Evolutionary conservation across 1,284 basidiomycete species (phyloP), one percentile per base, ranked within the genome.

Genomic region (Sporisorium sorghi): DNA sequence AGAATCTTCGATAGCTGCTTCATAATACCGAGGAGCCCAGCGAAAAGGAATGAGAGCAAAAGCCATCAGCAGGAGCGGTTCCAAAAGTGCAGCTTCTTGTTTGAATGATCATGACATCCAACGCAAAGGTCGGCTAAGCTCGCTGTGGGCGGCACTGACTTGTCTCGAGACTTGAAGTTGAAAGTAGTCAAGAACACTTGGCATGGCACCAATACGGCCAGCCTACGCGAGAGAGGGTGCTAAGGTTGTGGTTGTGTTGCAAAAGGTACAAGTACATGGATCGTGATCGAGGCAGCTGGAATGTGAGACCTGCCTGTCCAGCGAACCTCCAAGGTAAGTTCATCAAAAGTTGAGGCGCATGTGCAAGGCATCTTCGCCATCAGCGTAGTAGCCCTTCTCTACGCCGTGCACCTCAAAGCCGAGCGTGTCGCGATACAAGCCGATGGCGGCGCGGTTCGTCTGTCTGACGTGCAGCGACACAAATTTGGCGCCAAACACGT

Each of bases 381-480:
- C 83, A 24, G 83, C 83, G 51, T 84, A 84, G 68, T 84, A 84
- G 15, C 78, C 81, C 43, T 76, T 70, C 42, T 84, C 83, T 6
- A 81, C 70, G 35, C 77, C 81, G 33, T 80, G 77, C 5, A 83
- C 80, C 55, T 78, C 62, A 55, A 83, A 84, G 30, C 82, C 82
- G n/a, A 84, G 75, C 39, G 81, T 76, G 33, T 83, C 76, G 35
- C 80, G 69, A 44, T 84, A 84, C 26, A 84, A 64, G 14, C 78
- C 75, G 32, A 84, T 83, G n/a, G 83, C 83, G 11, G 83, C 82
- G 9, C 83, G 76, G 56, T 84, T 84, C 21, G 83, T 82, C 56
- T 83, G 68, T 40, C 83, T 67, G 11, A 84, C 83, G 46, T 84
- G 83, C 6, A 84, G 69, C 35, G 83, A 83, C 9, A 84, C 83